phyloP scores from a whole-genome alignment of 2,329 filamentous ascomycete species.

The Aspergillus amoenus region DNA sequence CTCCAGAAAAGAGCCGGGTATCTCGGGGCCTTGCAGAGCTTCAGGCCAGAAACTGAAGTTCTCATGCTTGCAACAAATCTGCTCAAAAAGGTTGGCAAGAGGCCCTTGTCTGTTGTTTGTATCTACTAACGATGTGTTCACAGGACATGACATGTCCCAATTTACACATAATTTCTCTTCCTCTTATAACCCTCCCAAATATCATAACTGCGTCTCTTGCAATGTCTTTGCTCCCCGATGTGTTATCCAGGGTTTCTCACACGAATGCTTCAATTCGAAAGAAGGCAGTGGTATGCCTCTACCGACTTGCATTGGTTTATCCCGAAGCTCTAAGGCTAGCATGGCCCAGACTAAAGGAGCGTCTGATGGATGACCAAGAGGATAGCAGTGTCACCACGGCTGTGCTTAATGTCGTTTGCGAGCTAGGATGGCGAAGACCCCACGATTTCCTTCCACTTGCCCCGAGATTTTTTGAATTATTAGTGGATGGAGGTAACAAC shows the following conservation, averaged over 20 bases:
- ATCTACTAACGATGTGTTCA: constrained; percentile 14
- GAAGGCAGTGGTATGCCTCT: constrained; percentile 93
- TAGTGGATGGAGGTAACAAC: constrained; percentile 92
- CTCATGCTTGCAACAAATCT: constrained; percentile 96
- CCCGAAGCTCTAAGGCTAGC: constrained; percentile 88
- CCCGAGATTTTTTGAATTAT: constrained; percentile 83
- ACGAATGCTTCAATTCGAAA: constrained; percentile 84
- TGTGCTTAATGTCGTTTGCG: constrained; percentile 95
- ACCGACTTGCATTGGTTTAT: constrained; percentile 91
- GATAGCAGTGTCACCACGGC: constrained; percentile 92
- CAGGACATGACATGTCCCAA: constrained; percentile 63
- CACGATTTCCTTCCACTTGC: constrained; percentile 92
- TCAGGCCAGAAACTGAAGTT: constrained; percentile 91
- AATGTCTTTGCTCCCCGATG: constrained; percentile 80
- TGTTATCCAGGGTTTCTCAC: constrained; percentile 83
- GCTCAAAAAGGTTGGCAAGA: constrained; percentile 72
- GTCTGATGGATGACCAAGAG: constrained; percentile 83
- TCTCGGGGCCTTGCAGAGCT: constrained; percentile 92
- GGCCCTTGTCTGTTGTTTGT: background rate
- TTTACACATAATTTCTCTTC: constrained; percentile 77
- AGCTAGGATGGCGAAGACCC: constrained; percentile 89
- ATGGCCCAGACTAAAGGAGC: constrained; percentile 97
- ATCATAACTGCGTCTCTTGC: constrained; percentile 91
- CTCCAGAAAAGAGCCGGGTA: constrained; percentile 95
- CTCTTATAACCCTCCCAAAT: constrained; percentile 87